Conservation (phyloP, 2,329 filamentous ascomycete genomes). For the Chalaropsis thielavioides region DNA sequence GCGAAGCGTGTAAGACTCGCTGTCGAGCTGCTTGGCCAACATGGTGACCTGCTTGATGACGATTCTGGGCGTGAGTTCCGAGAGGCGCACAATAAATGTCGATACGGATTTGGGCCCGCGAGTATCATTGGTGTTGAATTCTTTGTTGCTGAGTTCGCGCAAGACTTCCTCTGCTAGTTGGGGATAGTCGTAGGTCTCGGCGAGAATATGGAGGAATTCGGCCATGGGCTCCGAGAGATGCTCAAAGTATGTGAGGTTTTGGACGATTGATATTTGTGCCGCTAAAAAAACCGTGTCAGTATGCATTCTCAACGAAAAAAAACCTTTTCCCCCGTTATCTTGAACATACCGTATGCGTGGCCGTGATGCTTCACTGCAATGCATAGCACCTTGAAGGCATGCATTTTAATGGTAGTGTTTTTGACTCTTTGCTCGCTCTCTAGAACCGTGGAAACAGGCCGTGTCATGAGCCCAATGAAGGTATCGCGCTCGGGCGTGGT, state of each 20-base stretch:
- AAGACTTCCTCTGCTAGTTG: conserved; percentile 89
- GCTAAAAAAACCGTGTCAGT: conserved; percentile 38
- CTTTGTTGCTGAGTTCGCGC: conserved; percentile 88
- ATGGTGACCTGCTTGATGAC: conserved; percentile 97
- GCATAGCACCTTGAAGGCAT: conserved; percentile 91
- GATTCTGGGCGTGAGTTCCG: conserved; percentile 75
- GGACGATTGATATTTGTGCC: conserved; percentile 93
- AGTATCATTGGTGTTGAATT: conserved; percentile 93
- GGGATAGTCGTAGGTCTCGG: conserved; percentile 94
- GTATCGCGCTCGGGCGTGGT: conserved; percentile 95
- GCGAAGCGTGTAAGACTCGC: conserved; percentile 89
- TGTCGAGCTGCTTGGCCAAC: conserved; percentile 86
- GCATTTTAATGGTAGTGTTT: conserved; percentile 79
- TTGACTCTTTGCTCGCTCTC: conserved; percentile 92
- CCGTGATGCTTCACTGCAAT: conserved; percentile 96
- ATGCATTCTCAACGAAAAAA: conserved; percentile 1
- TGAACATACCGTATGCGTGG: conserved; percentile 68
- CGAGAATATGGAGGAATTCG: conserved; percentile 88
- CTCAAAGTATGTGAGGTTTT: conserved; percentile 96
- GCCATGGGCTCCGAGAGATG: conserved; percentile 99
- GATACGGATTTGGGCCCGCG: conserved; percentile 94
- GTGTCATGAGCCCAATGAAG: conserved; percentile 80
- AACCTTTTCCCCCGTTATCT: too few species aligned
- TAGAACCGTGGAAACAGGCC: conserved; percentile 83
- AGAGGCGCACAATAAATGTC: conserved; percentile 81